These are phyloP conservation scores for Solioccasus polychromus DNA, from an alignment of 768 basidiomycete genomes.

Conservation along the genomic window DNA sequence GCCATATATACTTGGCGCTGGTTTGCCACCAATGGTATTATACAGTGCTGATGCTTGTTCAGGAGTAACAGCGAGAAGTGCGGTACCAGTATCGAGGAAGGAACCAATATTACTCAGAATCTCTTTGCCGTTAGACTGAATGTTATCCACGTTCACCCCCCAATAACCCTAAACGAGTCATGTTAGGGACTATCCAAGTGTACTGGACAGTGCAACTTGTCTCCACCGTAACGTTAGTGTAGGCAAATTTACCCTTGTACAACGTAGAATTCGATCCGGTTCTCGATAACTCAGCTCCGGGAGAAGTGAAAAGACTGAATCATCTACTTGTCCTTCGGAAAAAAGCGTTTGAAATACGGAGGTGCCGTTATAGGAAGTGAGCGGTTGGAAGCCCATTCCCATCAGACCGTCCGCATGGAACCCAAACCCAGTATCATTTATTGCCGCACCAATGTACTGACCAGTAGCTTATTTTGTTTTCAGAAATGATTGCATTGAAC, in stretches of 20 bases:
- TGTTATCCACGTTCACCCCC: no score
- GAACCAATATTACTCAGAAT: background rate
- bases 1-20: conserved; percentile 13
- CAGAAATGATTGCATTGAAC: background rate
- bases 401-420: conserved; percentile 23
- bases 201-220: conserved; percentile 3
- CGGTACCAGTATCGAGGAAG: conserved; percentile 15
- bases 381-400: conserved; percentile 41
- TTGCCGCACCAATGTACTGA: conserved; percentile 10
- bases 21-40: conserved; percentile 4
- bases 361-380: conserved; percentile 31
- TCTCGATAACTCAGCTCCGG: conserved; percentile 36
- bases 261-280: conserved; percentile 38
- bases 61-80: background rate
- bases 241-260: conserved; percentile 38
- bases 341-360: conserved; percentile 43
- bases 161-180: background rate
- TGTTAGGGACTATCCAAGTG: conserved; percentile 4
- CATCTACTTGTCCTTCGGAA: conserved; percentile 30
- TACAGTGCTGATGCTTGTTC: background rate
- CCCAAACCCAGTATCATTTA: background rate
- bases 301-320: conserved; percentile 38
- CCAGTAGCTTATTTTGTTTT: conserved; percentile 1
- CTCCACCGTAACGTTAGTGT: conserved; percentile 19
- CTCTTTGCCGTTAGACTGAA: background rate